Base-by-base conservation (phyloP, 345 rosid species). In the Mallotus nudiflorus region DNA sequence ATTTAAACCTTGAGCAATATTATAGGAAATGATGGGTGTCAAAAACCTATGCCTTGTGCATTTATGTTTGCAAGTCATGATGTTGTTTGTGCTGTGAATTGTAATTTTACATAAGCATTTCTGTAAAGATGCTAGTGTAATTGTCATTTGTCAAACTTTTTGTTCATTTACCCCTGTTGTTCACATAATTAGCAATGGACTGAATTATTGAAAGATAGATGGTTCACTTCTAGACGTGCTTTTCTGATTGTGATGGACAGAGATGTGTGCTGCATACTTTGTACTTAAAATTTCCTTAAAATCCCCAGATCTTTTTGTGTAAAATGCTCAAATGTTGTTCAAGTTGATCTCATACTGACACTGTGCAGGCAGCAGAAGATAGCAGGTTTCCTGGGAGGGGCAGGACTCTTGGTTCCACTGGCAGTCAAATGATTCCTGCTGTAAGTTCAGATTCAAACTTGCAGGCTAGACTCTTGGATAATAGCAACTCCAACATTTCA, bases 361-460 rank as follows among this genome's bases (percentile, higher is more conserved):
- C 55, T 56, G 13, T 72, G 75, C 85, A 93, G 94, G 72, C 95
- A 62, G 69, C 84, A 12, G 82, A 86, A 81, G 97, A 89, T 62
- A 77, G 69, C 60, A 82, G 96, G 76, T 95, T 92, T 79, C 97
- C 96, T 24, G 97, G 99, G 54, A 80, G 80, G 68, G 97, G 89
- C 62, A 89, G 97, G 78, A 75, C 90, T 52, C 91, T 95, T 67
- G 84, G 75, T 77, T 69, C 91, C 20, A 62, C 62, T 31, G 85
- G 73, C 80, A 76, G 67, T 79, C 86, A 75, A 75, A 79, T 74
- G 6, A 71, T 69, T 67, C 70, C 77, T 67, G 63, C 84, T 67
- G 82, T 71, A 56, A 82, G 82, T 75, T 68, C 91, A 72, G 90
- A 91, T 77, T 81, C 88, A 74, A 91, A 79, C 79, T 85, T 94